These are phyloP conservation scores for Rubroboletus pulcherrimus DNA, from an alignment of 768 basidiomycete genomes.

Conservation along the genomic window DNA sequence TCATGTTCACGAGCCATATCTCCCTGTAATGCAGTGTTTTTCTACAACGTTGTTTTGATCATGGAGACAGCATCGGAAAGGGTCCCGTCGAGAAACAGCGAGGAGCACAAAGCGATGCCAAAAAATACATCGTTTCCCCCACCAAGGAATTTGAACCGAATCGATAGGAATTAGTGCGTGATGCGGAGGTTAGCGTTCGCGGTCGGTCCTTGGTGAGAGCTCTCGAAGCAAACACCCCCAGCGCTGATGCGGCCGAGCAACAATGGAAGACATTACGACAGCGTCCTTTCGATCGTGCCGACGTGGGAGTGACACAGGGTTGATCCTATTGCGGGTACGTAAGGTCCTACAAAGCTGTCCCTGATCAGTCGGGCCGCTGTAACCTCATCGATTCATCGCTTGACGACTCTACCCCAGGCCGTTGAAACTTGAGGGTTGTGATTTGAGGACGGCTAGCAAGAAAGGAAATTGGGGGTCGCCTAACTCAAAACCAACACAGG, in stretches of 20 bases:
- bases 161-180: background rate
- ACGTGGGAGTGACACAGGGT: slow-evolving; percentile 4
- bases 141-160: background rate
- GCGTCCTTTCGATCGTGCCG: too few relatives aligned
- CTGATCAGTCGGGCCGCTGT: background rate
- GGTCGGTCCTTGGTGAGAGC: too few relatives aligned
- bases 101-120: background rate
- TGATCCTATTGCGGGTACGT: background rate
- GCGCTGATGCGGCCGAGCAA: background rate
- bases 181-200: background rate
- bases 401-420: too few relatives aligned
- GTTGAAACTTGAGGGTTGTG: too few relatives aligned
- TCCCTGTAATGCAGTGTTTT: background rate
- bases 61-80: background rate
- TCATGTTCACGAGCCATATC: slow-evolving; percentile 6
- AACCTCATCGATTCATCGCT: too few relatives aligned
- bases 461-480: too few relatives aligned
- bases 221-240: background rate
- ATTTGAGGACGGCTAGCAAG: too few relatives aligned
- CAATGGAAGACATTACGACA: too few relatives aligned
- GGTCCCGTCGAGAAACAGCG: background rate
- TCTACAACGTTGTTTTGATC: background rate
- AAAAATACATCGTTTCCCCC: background rate
- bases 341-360: background rate
- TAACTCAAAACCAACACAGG: too few relatives aligned